Conservation (phyloP, 768 basidiomycete genomes). For the Clavaria fumosa region DNA sequence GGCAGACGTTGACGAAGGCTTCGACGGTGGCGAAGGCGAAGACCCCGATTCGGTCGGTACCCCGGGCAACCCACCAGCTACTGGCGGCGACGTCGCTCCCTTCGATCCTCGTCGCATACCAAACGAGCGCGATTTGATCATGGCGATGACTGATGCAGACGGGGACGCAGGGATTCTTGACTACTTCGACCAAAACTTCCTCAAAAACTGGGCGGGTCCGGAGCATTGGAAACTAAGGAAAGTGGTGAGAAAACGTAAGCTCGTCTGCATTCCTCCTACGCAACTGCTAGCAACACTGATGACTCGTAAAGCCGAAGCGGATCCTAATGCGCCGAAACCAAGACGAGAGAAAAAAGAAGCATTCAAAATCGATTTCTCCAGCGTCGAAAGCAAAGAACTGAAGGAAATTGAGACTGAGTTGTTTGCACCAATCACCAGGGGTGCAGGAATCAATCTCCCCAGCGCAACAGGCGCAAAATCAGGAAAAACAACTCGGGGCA, state of each 20-base stretch:
- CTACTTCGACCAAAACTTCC: constrained; percentile 77
- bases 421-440: constrained; percentile 64
- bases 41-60: constrained; percentile 32
- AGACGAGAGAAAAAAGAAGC: constrained; percentile 62
- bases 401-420: constrained; percentile 54
- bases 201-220: constrained; percentile 97
- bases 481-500: constrained; percentile 25
- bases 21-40: constrained; percentile 14
- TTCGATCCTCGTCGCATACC: constrained; percentile 78
- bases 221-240: constrained; percentile 95
- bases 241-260: constrained; percentile 61
- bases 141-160: constrained; percentile 66
- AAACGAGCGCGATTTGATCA: constrained; percentile 64
- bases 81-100: constrained; percentile 41
- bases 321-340: constrained; percentile 34
- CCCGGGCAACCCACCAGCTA: constrained; percentile 24
- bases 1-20: constrained; percentile 22
- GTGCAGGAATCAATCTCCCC: constrained; percentile 52
- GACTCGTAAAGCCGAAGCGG: constrained; percentile 26
- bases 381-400: constrained; percentile 39
- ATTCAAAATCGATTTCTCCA: constrained; percentile 68
- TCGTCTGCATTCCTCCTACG: neutral
- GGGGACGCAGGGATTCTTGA: constrained; percentile 51
- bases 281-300: no score
- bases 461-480: constrained; percentile 31